Conservation (phyloP, 352 stramenopile genomes). For the Globisporangium cederbergense region DNA sequence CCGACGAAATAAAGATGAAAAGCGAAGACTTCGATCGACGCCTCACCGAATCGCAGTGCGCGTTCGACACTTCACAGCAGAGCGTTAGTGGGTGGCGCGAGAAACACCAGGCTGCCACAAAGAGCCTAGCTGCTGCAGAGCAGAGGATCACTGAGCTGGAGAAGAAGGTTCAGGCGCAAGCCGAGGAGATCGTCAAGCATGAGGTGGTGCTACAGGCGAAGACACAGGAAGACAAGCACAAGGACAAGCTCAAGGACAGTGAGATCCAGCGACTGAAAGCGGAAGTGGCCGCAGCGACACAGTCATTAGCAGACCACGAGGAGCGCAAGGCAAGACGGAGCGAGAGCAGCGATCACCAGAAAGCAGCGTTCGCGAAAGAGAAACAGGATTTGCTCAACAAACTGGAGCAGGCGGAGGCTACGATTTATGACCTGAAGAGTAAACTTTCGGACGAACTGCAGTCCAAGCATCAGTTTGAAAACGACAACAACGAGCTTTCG, state of each 20-base stretch:
- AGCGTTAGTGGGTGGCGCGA: slow-evolving; percentile 42
- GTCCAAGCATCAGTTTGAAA: slow-evolving; percentile 37
- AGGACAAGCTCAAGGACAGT: slow-evolving; percentile 48
- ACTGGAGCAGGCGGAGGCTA: slow-evolving; percentile 31
- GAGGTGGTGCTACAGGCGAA: slow-evolving; percentile 53
- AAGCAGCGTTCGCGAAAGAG: slow-evolving; percentile 25
- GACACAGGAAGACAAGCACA: slow-evolving; percentile 41
- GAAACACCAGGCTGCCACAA: slow-evolving; percentile 43
- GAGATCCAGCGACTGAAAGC: slow-evolving; percentile 34
- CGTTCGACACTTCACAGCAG: slow-evolving; percentile 40
- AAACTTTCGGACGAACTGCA: slow-evolving; percentile 20
- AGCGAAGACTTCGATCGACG: slow-evolving; percentile 36
- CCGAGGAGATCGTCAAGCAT: slow-evolving; percentile 60
- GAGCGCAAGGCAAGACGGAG: slow-evolving; percentile 10
- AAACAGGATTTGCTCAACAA: slow-evolving; percentile 40
- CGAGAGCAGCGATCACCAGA: slow-evolving; percentile 27
- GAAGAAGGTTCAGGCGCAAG: slow-evolving; percentile 31
- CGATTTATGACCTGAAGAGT: slow-evolving; percentile 26
- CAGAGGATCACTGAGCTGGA: slow-evolving; percentile 41
- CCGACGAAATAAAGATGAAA: slow-evolving; percentile 37
- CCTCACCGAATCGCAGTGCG: slow-evolving; percentile 29
- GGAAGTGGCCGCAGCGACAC: slow-evolving; percentile 23
- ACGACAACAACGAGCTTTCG: slow-evolving; percentile 51
- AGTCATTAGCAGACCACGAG: slow-evolving; percentile 27
- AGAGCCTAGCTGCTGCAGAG: slow-evolving; percentile 31